Evolutionary conservation across 139 green algal species (phyloP).

Genomic region (Chlamydomonas sphaeroides): DNA sequence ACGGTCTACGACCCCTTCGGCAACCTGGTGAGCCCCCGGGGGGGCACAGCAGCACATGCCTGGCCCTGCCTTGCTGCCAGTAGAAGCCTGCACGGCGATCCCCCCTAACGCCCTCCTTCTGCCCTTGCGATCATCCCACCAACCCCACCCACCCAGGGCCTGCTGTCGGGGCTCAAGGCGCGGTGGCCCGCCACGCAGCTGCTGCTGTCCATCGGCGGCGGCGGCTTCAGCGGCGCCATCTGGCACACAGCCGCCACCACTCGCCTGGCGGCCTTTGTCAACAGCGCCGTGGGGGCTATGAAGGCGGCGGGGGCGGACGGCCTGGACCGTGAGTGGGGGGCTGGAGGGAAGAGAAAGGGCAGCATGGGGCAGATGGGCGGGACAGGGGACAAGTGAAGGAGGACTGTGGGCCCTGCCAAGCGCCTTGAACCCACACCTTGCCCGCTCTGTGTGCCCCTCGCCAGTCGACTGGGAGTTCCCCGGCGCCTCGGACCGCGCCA

Average conservation of each 20-base stretch:
- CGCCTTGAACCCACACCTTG: not conserved
- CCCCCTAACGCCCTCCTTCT: too few species aligned
- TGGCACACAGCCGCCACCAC: not conserved
- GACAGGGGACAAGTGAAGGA: not conserved
- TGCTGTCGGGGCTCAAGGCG: not conserved
- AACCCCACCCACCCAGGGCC: too few species aligned
- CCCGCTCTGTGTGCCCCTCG: not conserved
- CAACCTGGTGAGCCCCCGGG: slow-evolving; percentile 19
- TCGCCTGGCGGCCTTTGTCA: not conserved
- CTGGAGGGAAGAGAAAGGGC: not conserved
- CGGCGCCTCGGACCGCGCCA: not conserved
- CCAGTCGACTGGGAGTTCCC: slow-evolving; percentile 12
- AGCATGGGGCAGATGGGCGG: not conserved
- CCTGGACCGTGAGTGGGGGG: not conserved
- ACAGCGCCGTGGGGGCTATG: not conserved
- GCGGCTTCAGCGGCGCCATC: slow-evolving; percentile 14
- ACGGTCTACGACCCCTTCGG: slow-evolving; percentile 24
- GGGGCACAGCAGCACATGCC: too few species aligned
- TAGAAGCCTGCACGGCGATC: too few species aligned
- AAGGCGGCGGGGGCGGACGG: not conserved
- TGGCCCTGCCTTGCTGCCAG: too few species aligned
- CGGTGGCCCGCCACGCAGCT: slow-evolving; percentile 17
- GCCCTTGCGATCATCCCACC: too few species aligned
- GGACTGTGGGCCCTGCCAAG: not conserved
- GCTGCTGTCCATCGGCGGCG: slow-evolving; percentile 21